Evolutionary conservation across 176 grass and related monocot genomes (phyloP).

Genomic region (Musa acuminata): DNA sequence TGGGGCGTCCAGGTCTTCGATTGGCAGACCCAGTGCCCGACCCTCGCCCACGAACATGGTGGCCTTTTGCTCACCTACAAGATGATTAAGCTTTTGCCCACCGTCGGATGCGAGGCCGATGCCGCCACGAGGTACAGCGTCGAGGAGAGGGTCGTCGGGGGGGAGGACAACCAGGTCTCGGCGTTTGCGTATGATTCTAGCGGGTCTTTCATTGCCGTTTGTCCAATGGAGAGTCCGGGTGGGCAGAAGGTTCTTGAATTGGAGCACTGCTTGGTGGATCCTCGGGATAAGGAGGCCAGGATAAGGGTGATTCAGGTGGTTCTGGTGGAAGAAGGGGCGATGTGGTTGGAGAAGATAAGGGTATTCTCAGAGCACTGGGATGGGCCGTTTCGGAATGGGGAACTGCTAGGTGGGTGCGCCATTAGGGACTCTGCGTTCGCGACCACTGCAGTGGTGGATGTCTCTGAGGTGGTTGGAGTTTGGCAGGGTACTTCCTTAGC

Average conservation of each 20-base stretch:
- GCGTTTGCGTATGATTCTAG: conserved; percentile 42
- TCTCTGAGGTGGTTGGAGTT: conserved; percentile 30
- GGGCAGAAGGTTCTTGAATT: conserved; percentile 41
- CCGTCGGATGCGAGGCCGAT: conserved; percentile 91
- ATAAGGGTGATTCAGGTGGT: conserved; percentile 56
- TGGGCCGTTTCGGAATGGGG: conserved; percentile 71
- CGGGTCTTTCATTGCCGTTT: conserved; percentile 48
- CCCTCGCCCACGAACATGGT: conserved; percentile 44
- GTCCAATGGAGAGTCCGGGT: conserved; percentile 37
- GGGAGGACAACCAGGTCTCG: conserved; percentile 26
- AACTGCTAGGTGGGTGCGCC: conserved; percentile 72
- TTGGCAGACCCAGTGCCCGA: conserved; percentile 97
- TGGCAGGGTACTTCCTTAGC: conserved; percentile 35
- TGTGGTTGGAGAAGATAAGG: conserved; percentile 42
- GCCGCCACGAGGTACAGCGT: conserved; percentile 76
- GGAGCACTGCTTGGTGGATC: conserved; percentile 75
- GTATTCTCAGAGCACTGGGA: conserved; percentile 91
- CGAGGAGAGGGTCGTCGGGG: conserved; percentile 42
- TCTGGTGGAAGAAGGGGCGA: conserved; percentile 25
- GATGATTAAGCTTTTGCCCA: conserved; percentile 68
- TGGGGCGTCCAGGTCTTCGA: conserved; percentile 82
- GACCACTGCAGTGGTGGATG: conserved; percentile 37
- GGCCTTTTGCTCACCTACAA: conserved; percentile 50
- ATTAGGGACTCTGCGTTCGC: conserved; percentile 61
- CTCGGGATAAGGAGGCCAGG: conserved; percentile 32